Evolutionary conservation across 352 stramenopile species (phyloP), one percentile per base, ranked within the genome.

Genomic region (Phytophthora pisi): DNA sequence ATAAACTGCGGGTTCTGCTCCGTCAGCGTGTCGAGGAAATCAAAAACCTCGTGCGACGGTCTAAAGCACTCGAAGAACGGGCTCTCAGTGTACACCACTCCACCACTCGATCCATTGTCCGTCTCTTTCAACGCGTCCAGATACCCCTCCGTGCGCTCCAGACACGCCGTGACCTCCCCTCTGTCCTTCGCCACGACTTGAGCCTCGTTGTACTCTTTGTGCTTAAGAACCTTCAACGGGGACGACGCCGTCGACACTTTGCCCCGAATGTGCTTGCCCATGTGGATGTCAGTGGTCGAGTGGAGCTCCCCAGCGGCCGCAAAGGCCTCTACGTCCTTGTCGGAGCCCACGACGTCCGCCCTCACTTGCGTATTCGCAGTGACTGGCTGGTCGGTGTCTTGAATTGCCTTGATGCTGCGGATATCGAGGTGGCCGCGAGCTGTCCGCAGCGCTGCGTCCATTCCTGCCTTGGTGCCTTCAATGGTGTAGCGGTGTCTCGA

Each of bases 41-140:
- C 64, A 59, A 86, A 85, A 3, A 92, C 75, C 45, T 92, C 64
- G 40, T 92, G 78, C 9, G 65, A 59, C 43, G 81, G 82, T 40
- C 79, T 84, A 63, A 90, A 93, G 63, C 86, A 93, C 42, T 91
- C 74, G 50, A 93, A 93, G 56, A 84, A 93, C 26, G 70, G 68
- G 56, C 68, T 91, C 15, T 82, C 61, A 0, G 72, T 75, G 63
- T 88, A 89, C 11, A 74, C 43, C 1, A 68, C 40, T 0, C 43
- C 28, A 15, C 57, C 34, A 51, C 54, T 36, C 4, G 53, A 47
- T 13, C 51, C 23, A 11, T 61, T 16, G 5, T 63, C 46, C 13
- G 42, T 70, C 53, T 10, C 15, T 57, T 63, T 66, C 42, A 90
- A 54, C 11, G 66, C 49, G 36, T 66, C 59, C 46, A 88, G 40